A percentile compares a stretch with the other conserved stretches of the same genome.
These are phyloP conservation scores for Chenopodium album DNA, from an alignment of 148 eudicot genomes.

Conservation along the genomic window DNA sequence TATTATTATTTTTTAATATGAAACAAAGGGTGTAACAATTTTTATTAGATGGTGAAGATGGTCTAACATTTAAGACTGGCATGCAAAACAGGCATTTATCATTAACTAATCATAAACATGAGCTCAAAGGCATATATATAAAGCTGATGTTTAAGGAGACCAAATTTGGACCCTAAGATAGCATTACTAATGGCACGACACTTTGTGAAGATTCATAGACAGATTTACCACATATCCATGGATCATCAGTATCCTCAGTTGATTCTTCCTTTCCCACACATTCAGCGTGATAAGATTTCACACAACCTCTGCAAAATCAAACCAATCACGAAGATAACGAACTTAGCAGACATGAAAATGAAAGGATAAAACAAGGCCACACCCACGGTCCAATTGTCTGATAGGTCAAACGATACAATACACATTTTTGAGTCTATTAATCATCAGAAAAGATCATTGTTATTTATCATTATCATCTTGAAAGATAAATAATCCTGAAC, in stretches of 20 bases:
- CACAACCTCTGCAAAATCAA: constrained; percentile 42
- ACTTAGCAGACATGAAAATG: background rate
- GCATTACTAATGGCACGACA: background rate
- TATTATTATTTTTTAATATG: background rate
- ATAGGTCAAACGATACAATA: background rate
- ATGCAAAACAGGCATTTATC: background rate
- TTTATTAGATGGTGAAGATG: background rate
- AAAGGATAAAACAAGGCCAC: background rate
- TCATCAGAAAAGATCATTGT: background rate
- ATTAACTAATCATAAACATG: background rate
- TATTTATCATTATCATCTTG: too few relatives aligned
- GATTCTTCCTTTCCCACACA: constrained; percentile 55
- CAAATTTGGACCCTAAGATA: background rate
- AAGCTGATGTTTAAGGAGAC: too few relatives aligned
- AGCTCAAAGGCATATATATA: background rate
- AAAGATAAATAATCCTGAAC: too few relatives aligned
- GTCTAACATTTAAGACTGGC: background rate
- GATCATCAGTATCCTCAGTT: constrained; percentile 31
- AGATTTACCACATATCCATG: constrained; percentile 61
- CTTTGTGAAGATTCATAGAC: background rate
- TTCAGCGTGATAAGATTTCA: constrained; percentile 65
- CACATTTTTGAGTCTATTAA: background rate
- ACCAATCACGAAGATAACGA: background rate
- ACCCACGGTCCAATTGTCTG: background rate
- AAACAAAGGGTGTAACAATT: background rate